These are phyloP conservation scores for Ogataea paraovalis DNA, from an alignment of 805 yeast species.

Conservation along the genomic window DNA sequence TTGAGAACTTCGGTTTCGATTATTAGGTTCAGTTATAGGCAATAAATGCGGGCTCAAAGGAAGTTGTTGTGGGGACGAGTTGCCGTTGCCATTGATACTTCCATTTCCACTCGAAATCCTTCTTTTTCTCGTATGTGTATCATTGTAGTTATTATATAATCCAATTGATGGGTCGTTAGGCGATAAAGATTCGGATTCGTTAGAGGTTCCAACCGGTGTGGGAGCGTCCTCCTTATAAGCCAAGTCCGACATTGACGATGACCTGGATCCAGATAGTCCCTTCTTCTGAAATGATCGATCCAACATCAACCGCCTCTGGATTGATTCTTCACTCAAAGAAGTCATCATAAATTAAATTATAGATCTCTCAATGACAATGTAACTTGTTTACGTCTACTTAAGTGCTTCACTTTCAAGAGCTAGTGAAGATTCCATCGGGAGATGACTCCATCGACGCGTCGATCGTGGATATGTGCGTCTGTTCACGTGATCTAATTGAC, in stretches of 20 bases:
- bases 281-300: not conserved
- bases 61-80: not conserved
- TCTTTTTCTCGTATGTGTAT: not conserved
- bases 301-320: not conserved
- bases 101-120: not conserved
- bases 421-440: no score
- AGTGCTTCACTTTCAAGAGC: no score
- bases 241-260: not conserved
- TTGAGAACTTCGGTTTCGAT: conserved; percentile 1
- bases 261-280: not conserved
- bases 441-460: no score
- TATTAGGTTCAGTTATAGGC: not conserved
- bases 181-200: not conserved
- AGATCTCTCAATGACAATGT: no score
- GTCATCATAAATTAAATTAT: not conserved
- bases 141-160: not conserved
- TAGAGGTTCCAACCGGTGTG: not conserved
- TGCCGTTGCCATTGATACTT: not conserved
- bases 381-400: no score
- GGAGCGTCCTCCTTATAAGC: not conserved
- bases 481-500: not conserved
- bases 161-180: not conserved
- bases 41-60: not conserved
- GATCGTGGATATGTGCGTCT: no score
- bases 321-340: not conserved